Percentiles rank a stretch among this genome's conserved stretches.
Evolutionary conservation across 345 rosid genomes (phyloP).

Genomic region (Pistacia integerrima): DNA sequence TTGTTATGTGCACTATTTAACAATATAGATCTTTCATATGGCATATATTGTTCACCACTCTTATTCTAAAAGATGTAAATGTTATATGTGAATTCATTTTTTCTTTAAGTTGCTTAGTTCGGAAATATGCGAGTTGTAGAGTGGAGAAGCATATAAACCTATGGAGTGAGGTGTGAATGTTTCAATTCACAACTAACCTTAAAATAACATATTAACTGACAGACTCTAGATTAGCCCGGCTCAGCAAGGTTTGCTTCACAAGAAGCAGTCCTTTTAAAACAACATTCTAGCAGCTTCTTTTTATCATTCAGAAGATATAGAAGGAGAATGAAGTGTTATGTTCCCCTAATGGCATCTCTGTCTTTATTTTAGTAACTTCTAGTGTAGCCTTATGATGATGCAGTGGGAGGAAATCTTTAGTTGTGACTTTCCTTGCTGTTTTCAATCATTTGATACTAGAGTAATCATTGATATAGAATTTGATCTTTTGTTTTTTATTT

Average conservation of each 20-base stretch:
- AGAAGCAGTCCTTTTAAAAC: neutral
- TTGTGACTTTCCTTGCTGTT: too few relatives aligned
- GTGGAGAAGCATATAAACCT: neutral
- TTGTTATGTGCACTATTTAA: neutral
- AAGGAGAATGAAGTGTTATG: neutral
- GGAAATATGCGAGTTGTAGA: neutral
- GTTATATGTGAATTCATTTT: neutral
- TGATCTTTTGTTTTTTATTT: too few relatives aligned
- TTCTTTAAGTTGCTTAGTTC: neutral
- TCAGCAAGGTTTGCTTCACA: neutral
- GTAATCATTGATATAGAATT: too few relatives aligned
- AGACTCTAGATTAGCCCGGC: neutral
- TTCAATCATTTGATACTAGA: too few relatives aligned
- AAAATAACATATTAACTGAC: too few relatives aligned
- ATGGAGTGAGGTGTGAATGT: neutral
- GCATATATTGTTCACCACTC: neutral
- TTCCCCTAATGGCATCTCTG: neutral
- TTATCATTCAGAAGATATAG: neutral
- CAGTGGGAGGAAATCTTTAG: neutral
- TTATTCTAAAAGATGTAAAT: neutral
- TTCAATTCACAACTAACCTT: too few relatives aligned
- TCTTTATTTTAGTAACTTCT: neutral
- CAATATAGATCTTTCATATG: neutral
- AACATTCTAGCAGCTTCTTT: too few relatives aligned
- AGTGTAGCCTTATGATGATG: neutral